Evolutionary conservation across 306 rosid species (phyloP), one percentile per base, ranked within the genome.

Genomic region (Cicer yamashitae): DNA sequence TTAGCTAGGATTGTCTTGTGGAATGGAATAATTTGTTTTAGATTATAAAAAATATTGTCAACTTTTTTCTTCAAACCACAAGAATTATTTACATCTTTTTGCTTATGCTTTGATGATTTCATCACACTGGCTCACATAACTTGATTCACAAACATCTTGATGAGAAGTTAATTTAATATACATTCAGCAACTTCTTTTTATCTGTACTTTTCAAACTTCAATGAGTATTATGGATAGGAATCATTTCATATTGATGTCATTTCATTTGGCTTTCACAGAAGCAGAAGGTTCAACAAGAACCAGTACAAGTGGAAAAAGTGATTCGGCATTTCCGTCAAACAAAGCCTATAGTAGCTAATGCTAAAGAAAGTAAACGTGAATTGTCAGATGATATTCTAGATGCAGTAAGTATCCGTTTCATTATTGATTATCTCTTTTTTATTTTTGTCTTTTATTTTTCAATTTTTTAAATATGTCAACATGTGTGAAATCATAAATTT

Each of bases 291-390:
- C 83, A 74, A 79, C 75, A 75, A 72, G 90, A 79, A 46, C 51
- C 87, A 0, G 91, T 70, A 61, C 86, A 74, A 68, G 82, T 79
- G 43, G 59, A 52, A 1, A 84, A 86, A 78, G 86, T 84, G 41
- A 69, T 90, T 71, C 90, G 98, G 65, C 86, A 86, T 63, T 91
- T 91, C 75, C 87, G 77, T 77, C 96, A 91, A 71, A 91, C 82
- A 73, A 82, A 84, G 77, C 94, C 96, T 6, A 83, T 90, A 46
- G 76, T 82, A 44, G 77, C 77, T 69, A 52, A 39, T 40, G 67
- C 80, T 15, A 80, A 75, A 14, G 41, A 61, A 67, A 76, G 38
- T 70, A 87, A 88, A 85, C 72, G 81, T 68, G 71, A 74, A 52
- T 73, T 93, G 14, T 87, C 98, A 10, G 82, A 69, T 47, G 92